Conservation (phyloP, 2,329 filamentous ascomycete genomes). For the Cercospora citrullina region DNA sequence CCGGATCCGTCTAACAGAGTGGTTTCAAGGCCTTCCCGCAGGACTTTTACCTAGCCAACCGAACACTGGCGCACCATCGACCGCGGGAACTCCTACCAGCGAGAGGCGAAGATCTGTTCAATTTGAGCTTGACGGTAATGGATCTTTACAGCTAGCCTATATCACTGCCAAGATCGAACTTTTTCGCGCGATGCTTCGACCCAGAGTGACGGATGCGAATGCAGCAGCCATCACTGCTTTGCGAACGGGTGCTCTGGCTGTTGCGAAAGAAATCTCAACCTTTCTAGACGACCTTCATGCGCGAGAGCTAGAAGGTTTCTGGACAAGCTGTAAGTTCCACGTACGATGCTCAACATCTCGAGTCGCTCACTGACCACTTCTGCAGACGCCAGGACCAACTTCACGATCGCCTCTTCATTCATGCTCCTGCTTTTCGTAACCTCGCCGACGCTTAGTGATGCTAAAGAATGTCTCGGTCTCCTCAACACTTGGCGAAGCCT, state of each 20-base stretch:
- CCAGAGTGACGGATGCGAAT: conserved; percentile 36
- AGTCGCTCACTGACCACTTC: background rate
- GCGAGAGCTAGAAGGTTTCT: conserved; percentile 38
- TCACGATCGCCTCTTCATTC: conserved; percentile 39
- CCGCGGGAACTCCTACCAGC: conserved; percentile 24
- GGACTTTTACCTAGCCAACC: conserved; percentile 26
- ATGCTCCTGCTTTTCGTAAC: conserved; percentile 39
- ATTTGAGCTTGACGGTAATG: conserved; percentile 46
- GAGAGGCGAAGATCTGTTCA: conserved; percentile 33
- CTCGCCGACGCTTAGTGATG: conserved; percentile 32
- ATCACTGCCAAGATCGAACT: conserved; percentile 55
- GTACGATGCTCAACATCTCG: background rate
- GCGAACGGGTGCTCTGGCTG: conserved; percentile 36
- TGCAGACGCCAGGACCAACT: conserved; percentile 39
- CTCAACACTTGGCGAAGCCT: conserved; percentile 36
- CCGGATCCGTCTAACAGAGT: conserved; percentile 51
- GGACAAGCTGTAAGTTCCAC: conserved; percentile 37
- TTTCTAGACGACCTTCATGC: conserved; percentile 37
- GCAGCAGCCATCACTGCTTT: conserved; percentile 35
- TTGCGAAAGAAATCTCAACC: conserved; percentile 36
- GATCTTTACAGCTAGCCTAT: conserved; percentile 54
- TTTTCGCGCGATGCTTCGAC: conserved; percentile 53
- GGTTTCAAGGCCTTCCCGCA: conserved; percentile 51
- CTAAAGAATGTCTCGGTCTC: conserved; percentile 36
- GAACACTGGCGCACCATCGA: conserved; percentile 11